A percentile compares a stretch with the other conserved stretches of the same genome.
These are phyloP conservation scores for Crithidia sp. DNA, from an alignment of 208 protist genomes.

Conservation along the genomic window DNA sequence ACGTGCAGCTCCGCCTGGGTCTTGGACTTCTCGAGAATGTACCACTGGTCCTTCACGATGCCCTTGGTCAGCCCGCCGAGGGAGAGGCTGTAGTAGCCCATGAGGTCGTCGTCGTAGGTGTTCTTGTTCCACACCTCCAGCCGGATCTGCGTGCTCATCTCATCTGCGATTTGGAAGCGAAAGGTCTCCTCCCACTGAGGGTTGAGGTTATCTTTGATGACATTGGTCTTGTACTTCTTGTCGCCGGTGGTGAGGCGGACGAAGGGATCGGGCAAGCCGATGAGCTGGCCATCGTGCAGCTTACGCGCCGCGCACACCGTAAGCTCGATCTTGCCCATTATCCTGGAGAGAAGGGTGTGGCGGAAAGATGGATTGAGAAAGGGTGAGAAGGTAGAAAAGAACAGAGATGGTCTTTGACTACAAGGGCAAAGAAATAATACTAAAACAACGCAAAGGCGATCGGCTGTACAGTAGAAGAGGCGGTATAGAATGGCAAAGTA, in stretches of 20 bases:
- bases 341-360: too few relatives aligned
- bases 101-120: slow-evolving; percentile 56
- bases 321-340: slow-evolving; percentile 82
- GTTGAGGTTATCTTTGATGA: slow-evolving; percentile 50
- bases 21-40: slow-evolving; percentile 61
- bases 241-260: slow-evolving; percentile 50
- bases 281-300: slow-evolving; percentile 43
- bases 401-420: not conserved
- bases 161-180: slow-evolving; percentile 69
- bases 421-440: too few relatives aligned
- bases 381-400: not conserved
- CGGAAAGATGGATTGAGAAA: not conserved
- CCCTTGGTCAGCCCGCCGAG: slow-evolving; percentile 55
- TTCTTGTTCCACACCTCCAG: slow-evolving; percentile 76
- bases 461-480: too few relatives aligned
- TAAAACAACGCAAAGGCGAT: too few relatives aligned
- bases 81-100: slow-evolving; percentile 70
- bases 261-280: slow-evolving; percentile 71
- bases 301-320: slow-evolving; percentile 70
- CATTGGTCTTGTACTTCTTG: slow-evolving; percentile 72
- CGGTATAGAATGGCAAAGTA: too few relatives aligned
- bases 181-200: slow-evolving; percentile 80
- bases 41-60: slow-evolving; percentile 73
- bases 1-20: slow-evolving; percentile 67
- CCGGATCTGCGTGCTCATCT: slow-evolving; percentile 48